Evolutionary conservation across 179 eudicot genomes (phyloP), one percentile per base, ranked within the genome.

Genomic region (Heliamphora pulchella): DNA sequence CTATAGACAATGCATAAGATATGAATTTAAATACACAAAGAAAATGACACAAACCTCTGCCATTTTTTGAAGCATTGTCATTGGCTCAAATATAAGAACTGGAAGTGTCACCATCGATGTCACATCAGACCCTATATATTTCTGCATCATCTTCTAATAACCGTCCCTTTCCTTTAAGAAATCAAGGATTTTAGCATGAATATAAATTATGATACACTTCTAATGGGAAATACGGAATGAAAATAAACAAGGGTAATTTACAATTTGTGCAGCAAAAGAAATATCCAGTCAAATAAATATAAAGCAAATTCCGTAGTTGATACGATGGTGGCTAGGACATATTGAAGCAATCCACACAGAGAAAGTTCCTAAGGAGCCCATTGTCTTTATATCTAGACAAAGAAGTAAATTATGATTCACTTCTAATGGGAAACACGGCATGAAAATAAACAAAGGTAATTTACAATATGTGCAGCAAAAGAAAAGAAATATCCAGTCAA

Each of bases 51-150:
- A 84, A 84, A 96, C 99, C 99, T 96, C 99, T 13, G 99, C 98
- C 93, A 96, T 91, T 89, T 94, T 96, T 81, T 96, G 98, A 78
- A 94, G 92, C 97, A 94, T 96, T 41, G 99, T 88, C 99, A 96
- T 94, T 46, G 99, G 98, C 93, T 96, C 99, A 87, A 94, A 96
- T 78, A 96, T 94, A 83, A 89, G 84, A 59, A 96, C 99, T 3
- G 99, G 99, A 54, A 96, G 94, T 2, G 99, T 96, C 80, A 96
- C 99, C 99, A 96, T 85, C 58, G 99, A 96, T 62, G 99, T 96
- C 54, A 96, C 86, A 88, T 96, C 99, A 81, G 97, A 83, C 44
- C 99, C 99, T 80, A 94, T 84, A 86, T 96, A 96, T 62, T 92
- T 91, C 78, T 94, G 99, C 99, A 96, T 94, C 96, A 96, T 94